Evolutionary conservation across 2,329 filamentous ascomycete genomes (phyloP), one percentile per base, ranked within the genome.

Genomic region (Calonectria naviculata): DNA sequence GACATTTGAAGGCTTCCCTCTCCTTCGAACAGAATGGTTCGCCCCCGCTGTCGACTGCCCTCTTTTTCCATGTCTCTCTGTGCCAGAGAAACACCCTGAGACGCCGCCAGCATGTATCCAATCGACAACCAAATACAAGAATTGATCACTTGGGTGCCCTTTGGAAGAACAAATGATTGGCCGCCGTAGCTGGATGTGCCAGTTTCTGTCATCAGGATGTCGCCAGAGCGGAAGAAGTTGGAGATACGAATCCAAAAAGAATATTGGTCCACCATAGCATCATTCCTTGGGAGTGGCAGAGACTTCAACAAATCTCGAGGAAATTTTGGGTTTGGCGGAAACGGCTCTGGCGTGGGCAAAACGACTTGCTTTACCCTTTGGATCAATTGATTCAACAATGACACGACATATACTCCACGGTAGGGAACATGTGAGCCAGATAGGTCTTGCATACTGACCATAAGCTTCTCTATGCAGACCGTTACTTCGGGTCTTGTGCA

Each of bases 1-100:
- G 67, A 47, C 67, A 69, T 69, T 36, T 69, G 67, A 26, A 69
- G 49, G 44, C 67, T 69, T 13, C 67, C 67, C 6, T 69, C 67
- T 12, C 67, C 67, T n/a, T 69, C 67, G 28, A 69, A 69, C 1
- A 69, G 24, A 5, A 69, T 69, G 3, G 67, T 69, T 2, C 67
- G 61, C 2, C 67, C 67, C 1, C 21, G 17, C 1, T 19, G 34
- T 6, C 28, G 6, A 6, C 44, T 0, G 47, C 13, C 1, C 19
- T 17, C 1, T 36, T 42, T 12, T n/a, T 24, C 9, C 44, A 67
- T 62, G 5, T 36, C 52, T 13, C 28, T 9, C 0, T 15, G 58
- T 10, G 63, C 41, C 0, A 66, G 24, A 0, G 65, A 54, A 1
- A 41, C 34, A 5, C 74, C 58, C 0, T 54, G 68, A 12, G 0